phyloP scores from a whole-genome alignment of 805 yeast species.

The Sugiyamaella boreocaroliniensis region DNA sequence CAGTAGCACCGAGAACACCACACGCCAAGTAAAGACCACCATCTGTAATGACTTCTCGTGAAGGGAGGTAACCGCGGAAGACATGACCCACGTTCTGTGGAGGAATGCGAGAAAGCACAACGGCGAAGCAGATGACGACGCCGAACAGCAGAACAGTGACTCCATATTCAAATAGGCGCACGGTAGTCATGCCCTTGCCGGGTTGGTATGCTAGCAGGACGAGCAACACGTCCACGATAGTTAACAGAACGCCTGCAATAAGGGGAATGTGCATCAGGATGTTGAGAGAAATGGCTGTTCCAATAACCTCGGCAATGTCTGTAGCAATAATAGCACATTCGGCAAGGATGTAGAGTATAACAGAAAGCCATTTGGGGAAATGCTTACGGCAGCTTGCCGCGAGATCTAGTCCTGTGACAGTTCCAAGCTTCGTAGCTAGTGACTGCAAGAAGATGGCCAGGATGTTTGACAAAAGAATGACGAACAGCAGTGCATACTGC shows the following conservation, averaged over 20 bases:
- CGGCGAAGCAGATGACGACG: conserved; percentile 78
- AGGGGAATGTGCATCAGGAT: conserved; percentile 76
- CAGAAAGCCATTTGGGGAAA: conserved; percentile 47
- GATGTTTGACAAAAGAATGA: conserved; percentile 70
- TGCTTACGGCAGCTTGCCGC: conserved; percentile 82
- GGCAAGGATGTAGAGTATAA: conserved; percentile 62
- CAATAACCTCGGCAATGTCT: conserved; percentile 94
- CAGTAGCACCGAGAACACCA: conserved; percentile 89
- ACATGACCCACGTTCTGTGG: conserved; percentile 49
- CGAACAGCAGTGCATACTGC: conserved; percentile 69
- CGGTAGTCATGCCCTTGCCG: conserved; percentile 68
- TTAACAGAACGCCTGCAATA: conserved; percentile 73
- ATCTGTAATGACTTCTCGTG: conserved; percentile 42
- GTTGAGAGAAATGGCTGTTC: conserved; percentile 91
- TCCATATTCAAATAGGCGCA: conserved; percentile 73
- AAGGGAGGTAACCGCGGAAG: conserved; percentile 60
- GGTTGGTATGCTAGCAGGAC: conserved; percentile 86
- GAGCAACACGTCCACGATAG: conserved; percentile 78
- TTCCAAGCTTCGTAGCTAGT: conserved; percentile 80
- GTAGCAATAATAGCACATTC: conserved; percentile 92
- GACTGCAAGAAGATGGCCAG: conserved; percentile 84
- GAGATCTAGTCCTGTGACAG: conserved; percentile 87
- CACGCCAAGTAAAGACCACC: conserved; percentile 73
- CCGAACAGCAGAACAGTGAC: conserved; percentile 72
- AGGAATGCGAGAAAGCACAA: conserved; percentile 69